phyloP scores from a whole-genome alignment of 768 basidiomycete genomes.

The Rhodotorula sphaerocarpa region DNA sequence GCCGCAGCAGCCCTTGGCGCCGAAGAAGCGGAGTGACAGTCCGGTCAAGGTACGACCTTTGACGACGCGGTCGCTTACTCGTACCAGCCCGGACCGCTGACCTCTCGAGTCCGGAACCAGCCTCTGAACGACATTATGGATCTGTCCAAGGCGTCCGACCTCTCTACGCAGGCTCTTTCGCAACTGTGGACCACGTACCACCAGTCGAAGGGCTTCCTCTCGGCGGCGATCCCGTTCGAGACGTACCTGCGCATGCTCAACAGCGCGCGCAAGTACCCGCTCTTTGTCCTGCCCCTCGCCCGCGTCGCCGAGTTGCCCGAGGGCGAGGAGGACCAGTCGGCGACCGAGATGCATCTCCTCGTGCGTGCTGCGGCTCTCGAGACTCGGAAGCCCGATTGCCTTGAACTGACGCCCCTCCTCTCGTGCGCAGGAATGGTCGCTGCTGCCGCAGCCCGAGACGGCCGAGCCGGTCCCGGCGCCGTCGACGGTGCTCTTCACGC shows the following conservation, averaged over 20 bases:
- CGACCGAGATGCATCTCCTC: slow-evolving; percentile 44
- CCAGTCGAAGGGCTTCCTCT: slow-evolving; percentile 71
- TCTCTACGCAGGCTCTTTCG: slow-evolving; percentile 61
- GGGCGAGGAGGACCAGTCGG: slow-evolving; percentile 55
- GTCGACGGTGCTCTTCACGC: slow-evolving; percentile 82
- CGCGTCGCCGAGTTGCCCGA: slow-evolving; percentile 46
- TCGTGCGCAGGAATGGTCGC: slow-evolving; percentile 75
- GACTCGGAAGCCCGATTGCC: too few species aligned
- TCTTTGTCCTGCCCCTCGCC: slow-evolving; percentile 75
- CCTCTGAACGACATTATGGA: slow-evolving; percentile 75
- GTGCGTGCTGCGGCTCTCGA: slow-evolving; percentile 9
- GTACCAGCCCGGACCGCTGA: background rate
- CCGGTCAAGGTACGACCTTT: slow-evolving; percentile 42
- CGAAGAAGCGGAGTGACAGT: slow-evolving; percentile 11
- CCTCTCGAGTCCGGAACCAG: slow-evolving; percentile 46
- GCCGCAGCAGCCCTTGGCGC: background rate
- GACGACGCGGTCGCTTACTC: rapidly evolving
- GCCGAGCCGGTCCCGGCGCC: slow-evolving; percentile 47
- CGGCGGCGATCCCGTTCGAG: slow-evolving; percentile 66
- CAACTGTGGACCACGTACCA: slow-evolving; percentile 87
- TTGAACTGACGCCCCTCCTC: background rate
- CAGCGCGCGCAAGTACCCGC: slow-evolving; percentile 59
- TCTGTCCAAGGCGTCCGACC: slow-evolving; percentile 59
- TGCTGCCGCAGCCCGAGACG: slow-evolving; percentile 54
- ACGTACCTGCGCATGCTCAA: slow-evolving; percentile 64